phyloP scores from a whole-genome alignment of 2,329 filamentous ascomycete species.

The Penicillium olsonii region DNA sequence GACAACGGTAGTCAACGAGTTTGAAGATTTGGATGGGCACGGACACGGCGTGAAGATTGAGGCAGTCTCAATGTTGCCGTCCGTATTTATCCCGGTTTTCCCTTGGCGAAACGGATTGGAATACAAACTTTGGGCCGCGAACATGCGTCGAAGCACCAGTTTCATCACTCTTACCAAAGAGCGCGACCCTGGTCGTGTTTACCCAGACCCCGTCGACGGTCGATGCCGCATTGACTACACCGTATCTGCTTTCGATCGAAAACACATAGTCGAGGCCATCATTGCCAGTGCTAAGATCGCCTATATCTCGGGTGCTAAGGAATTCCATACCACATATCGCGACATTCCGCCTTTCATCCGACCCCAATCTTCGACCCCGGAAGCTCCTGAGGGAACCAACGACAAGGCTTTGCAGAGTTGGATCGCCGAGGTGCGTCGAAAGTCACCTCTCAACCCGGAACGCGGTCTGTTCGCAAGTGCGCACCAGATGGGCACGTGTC shows the following conservation, averaged over 20 bases:
- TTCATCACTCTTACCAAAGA: constrained; percentile 78
- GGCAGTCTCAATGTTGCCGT: constrained; percentile 72
- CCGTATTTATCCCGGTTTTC: constrained; percentile 61
- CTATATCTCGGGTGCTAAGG: constrained; percentile 75
- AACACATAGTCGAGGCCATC: constrained; percentile 70
- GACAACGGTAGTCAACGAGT: constrained; percentile 73
- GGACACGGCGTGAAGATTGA: constrained; percentile 86
- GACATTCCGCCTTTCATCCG: constrained; percentile 66
- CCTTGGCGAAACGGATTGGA: constrained; percentile 69
- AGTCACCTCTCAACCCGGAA: constrained; percentile 51
- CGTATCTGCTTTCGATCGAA: constrained; percentile 69
- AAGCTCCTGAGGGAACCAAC: constrained; percentile 50
- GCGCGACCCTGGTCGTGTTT: constrained; percentile 72
- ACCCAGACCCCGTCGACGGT: constrained; percentile 68
- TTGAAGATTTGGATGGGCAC: constrained; percentile 76
- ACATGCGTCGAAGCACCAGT: constrained; percentile 67
- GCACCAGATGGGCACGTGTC: constrained; percentile 55
- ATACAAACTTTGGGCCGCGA: constrained; percentile 70
- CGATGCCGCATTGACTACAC: constrained; percentile 69
- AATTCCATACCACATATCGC: constrained; percentile 69
- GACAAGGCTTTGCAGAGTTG: constrained; percentile 57
- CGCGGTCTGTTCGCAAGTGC: constrained; percentile 47
- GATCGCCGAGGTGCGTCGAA: constrained; percentile 51
- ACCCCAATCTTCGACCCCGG: constrained; percentile 24
- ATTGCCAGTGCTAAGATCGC: constrained; percentile 73